These are phyloP conservation scores for Cytospora mali DNA, from an alignment of 2,329 filamentous ascomycete genomes.

Conservation along the genomic window DNA sequence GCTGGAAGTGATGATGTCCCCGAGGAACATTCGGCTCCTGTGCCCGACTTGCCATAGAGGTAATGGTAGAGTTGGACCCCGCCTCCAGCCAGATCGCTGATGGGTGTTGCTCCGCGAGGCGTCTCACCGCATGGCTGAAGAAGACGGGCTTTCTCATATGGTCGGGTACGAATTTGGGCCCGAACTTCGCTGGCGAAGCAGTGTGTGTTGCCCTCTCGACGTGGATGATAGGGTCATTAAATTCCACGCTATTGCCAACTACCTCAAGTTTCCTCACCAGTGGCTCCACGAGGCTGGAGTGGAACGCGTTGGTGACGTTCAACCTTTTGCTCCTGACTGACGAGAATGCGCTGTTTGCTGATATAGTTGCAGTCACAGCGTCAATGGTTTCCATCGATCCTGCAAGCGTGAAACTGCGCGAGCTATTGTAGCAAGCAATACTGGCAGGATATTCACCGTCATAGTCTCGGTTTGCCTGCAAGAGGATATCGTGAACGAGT, in stretches of 20 bases:
- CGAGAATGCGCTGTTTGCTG: not conserved
- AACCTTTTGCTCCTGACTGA: slow-evolving; percentile 41
- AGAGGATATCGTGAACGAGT: not conserved
- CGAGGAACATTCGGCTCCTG: slow-evolving; percentile 16
- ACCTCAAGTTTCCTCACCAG: slow-evolving; percentile 41
- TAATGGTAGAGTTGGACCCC: slow-evolving; percentile 43
- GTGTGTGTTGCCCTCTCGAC: slow-evolving; percentile 35
- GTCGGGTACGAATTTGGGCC: slow-evolving; percentile 32
- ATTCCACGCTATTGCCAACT: slow-evolving; percentile 36
- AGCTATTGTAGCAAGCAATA: slow-evolving; percentile 54
- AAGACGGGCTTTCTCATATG: slow-evolving; percentile 50
- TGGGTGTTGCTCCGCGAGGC: slow-evolving; percentile 1
- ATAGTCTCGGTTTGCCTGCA: not conserved
- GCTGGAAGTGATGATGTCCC: slow-evolving; percentile 30
- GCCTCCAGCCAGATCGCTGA: slow-evolving; percentile 45
- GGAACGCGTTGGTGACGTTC: slow-evolving; percentile 51
- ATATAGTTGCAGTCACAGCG: not conserved
- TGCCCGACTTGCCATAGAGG: slow-evolving; percentile 38
- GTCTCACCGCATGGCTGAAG: slow-evolving; percentile 41
- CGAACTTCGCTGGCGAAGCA: not conserved
- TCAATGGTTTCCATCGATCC: slow-evolving; percentile 41
- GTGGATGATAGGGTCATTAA: slow-evolving; percentile 38
- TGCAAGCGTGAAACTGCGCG: slow-evolving; percentile 45
- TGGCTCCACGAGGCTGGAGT: slow-evolving; percentile 45
- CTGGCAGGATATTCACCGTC: slow-evolving; percentile 3